Evolutionary conservation across 495 filamentous ascomycete genomes (phyloP).

Genomic region (Penicillium malachiteum): DNA sequence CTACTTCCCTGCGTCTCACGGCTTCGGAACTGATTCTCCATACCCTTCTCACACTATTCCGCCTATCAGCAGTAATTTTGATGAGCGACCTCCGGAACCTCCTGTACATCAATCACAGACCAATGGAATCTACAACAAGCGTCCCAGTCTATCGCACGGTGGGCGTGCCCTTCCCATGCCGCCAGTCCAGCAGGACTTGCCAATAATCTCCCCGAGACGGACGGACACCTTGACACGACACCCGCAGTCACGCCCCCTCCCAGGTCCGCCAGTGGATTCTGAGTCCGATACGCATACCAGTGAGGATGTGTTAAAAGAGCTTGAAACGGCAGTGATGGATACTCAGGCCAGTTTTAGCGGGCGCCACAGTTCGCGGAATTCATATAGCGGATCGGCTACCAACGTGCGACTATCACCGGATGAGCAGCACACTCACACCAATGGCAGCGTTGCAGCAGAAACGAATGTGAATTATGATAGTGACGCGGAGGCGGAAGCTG

Average conservation of each 20-base stretch:
- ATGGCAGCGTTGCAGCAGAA: conserved; percentile 44
- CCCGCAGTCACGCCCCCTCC: conserved; percentile 60
- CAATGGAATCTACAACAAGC: conserved; percentile 29
- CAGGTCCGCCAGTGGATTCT: conserved; percentile 53
- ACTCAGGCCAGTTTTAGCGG: conserved; percentile 27
- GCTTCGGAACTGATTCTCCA: conserved; percentile 29
- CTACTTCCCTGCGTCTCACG: conserved; percentile 27
- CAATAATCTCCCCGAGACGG: conserved; percentile 47
- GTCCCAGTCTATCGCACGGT: conserved; percentile 35
- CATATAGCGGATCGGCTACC: conserved; percentile 21
- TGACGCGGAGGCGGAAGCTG: conserved; percentile 87
- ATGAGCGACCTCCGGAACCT: conserved; percentile 48
- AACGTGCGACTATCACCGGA: conserved; percentile 34
- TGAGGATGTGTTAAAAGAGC: conserved; percentile 49
- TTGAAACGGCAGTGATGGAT: conserved; percentile 46
- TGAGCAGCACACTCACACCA: conserved; percentile 49
- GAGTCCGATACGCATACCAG: conserved; percentile 30
- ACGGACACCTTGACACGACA: conserved; percentile 56
- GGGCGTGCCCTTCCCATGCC: conserved; percentile 41
- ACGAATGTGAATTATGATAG: conserved; percentile 63
- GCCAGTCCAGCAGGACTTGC: conserved; percentile 43
- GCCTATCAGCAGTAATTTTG: conserved; percentile 25
- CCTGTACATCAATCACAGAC: conserved; percentile 41
- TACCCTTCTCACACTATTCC: conserved; percentile 28
- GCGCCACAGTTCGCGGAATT: conserved; percentile 26